Evolutionary conservation across 2,329 filamentous ascomycete species (phyloP).

Genomic region (Apiospora saccharicola): DNA sequence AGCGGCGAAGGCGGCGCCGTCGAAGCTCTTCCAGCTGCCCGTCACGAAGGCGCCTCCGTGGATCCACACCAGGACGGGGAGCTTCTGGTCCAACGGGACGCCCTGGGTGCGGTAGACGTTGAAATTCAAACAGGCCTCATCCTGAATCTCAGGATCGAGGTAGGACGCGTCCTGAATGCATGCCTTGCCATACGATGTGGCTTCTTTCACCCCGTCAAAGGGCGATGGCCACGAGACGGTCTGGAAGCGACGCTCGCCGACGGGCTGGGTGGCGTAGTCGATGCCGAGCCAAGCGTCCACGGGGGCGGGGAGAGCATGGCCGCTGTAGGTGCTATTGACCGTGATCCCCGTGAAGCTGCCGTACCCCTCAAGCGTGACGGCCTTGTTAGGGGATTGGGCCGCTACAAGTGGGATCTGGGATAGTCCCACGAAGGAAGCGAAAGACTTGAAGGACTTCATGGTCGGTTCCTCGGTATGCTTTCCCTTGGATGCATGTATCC

Average conservation of each 20-base stretch:
- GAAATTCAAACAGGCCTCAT: slow-evolving; percentile 49
- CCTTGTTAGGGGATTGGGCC: not conserved
- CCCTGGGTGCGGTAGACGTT: slow-evolving; percentile 48
- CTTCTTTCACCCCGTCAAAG: slow-evolving; percentile 49
- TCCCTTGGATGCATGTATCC: not conserved
- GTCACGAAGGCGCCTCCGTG: slow-evolving; percentile 54
- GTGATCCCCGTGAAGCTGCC: slow-evolving; percentile 49
- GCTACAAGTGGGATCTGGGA: slow-evolving; percentile 1
- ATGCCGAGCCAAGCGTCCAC: slow-evolving; percentile 58
- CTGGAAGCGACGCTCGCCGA: slow-evolving; percentile 49
- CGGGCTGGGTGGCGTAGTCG: slow-evolving; percentile 52
- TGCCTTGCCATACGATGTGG: slow-evolving; percentile 48
- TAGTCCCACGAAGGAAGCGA: not conserved
- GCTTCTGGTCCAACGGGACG: slow-evolving; percentile 44
- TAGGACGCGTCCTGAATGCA: slow-evolving; percentile 49
- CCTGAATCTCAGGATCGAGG: slow-evolving; percentile 35
- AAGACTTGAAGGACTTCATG: slow-evolving; percentile 7
- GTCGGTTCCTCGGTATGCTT: not conserved
- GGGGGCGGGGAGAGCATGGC: slow-evolving; percentile 39
- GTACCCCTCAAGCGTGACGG: slow-evolving; percentile 45
- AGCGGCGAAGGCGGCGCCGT: slow-evolving; percentile 25
- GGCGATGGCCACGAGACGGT: slow-evolving; percentile 48
- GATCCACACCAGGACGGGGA: slow-evolving; percentile 56
- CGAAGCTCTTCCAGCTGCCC: slow-evolving; percentile 50
- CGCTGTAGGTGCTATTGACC: slow-evolving; percentile 45